Base-by-base conservation (phyloP, 2,329 filamentous ascomycete species). In the Ilyonectria robusta region DNA sequence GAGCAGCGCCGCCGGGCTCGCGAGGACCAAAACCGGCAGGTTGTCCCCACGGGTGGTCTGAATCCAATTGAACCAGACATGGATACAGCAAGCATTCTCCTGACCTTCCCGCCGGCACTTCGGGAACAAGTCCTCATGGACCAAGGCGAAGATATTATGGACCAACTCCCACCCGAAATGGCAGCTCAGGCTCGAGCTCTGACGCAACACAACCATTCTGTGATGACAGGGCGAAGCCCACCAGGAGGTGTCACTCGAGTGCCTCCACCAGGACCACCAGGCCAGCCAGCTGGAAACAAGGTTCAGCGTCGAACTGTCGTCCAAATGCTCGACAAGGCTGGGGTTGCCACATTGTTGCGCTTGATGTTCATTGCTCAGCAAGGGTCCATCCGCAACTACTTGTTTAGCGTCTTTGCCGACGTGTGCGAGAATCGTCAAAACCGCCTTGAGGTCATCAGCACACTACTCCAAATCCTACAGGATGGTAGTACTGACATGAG, bases 361-460 rank as follows among this genome's bases (percentile, higher is more conserved):
- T 88, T 99, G 10, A 98, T 99, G 95, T 99, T 99, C 79, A 94
- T 98, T 75, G 93, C 94, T 54, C 94, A 98, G 72, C 93, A 95
- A 70, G 94, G 93, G 23, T 96, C 93, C 68, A 92, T 96, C 55
- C 93, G 94, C 72, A 90, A 88, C 68, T 93, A 94, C 66, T 86
- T 99, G 59, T 95, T 96, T 78, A 91, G 92, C 62, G 93, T 99
- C 59, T 91, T 99, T 58, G 90, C 94, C 69, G 94, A 97, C 72
- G 92, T 98, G 29, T 98, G 94, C 77, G 93, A 97, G 81, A 99
- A 99, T 78, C 92, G 94, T n/a, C 94, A 98, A 77, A 99, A 96
- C 77, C 91, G 96, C 40, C 91, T 95, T 3, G 96, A 99, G 80
- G 94, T 99, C 37, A 91, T 99, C 76, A 97, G 94, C 80, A 94